Percentiles rank a stretch among this genome's conserved stretches.
These are phyloP conservation scores for Phyllostachys edulis DNA, from an alignment of 176 grass and related monocot species.

Conservation along the genomic window DNA sequence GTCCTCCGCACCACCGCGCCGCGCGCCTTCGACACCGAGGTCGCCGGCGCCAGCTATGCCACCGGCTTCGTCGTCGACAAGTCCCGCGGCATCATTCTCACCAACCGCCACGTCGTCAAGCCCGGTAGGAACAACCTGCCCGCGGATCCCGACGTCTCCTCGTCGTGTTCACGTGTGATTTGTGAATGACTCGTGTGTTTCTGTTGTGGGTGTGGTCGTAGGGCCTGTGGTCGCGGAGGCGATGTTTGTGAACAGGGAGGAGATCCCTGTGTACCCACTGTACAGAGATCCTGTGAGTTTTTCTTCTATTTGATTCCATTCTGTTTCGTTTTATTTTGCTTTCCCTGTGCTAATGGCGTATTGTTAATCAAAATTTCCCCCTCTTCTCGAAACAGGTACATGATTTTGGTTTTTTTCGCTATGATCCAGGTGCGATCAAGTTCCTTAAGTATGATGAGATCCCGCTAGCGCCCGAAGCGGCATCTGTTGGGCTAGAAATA, in stretches of 20 bases:
- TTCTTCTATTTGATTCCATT: conserved; percentile 21
- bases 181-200: conserved; percentile 6
- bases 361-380: conserved; percentile 20
- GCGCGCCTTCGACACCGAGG: conserved; percentile 92
- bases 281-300: conserved; percentile 93
- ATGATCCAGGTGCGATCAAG: conserved; percentile 92
- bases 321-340: neutral
- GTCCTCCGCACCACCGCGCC: conserved; percentile 92
- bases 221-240: conserved; percentile 96
- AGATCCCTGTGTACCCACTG: conserved; percentile 80
- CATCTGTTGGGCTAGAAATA: conserved; percentile 96
- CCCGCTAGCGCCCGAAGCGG: conserved; percentile 78
- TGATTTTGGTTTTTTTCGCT: conserved; percentile 99
- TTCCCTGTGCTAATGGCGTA: conserved; percentile 12
- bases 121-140: conserved; percentile 43
- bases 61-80: conserved; percentile 98
- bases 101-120: conserved; percentile 97
- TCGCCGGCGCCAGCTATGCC: conserved; percentile 90
- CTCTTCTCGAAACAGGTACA: conserved; percentile 70
- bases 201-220: conserved; percentile 11
- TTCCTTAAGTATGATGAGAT: conserved; percentile 93
- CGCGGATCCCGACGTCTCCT: neutral
- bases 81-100: conserved; percentile 87
- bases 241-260: conserved; percentile 96
- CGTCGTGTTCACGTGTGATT: neutral